Evolutionary conservation across 1,284 basidiomycete species (phyloP), one percentile per base, ranked within the genome.

Genomic region (Ceratobasidium sp.): DNA sequence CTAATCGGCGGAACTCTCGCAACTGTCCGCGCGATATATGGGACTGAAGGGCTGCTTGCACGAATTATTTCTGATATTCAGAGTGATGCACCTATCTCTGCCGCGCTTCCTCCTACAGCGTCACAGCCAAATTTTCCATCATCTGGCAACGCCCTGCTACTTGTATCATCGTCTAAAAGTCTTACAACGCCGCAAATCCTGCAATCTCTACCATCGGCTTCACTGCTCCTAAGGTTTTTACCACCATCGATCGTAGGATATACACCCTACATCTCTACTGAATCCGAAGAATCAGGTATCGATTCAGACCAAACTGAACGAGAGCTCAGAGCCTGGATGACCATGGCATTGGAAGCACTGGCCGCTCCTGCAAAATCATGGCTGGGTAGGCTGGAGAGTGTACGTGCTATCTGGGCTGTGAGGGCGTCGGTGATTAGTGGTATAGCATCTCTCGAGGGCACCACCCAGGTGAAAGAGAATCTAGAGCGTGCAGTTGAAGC

Each of bases 181-280:
- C 80, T 92, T 39, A 89, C 86, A 12, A 92, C 90, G 1, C 86
- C 87, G 58, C 79, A 82, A 0, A 79, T 93, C 26, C 82, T 93
- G 28, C 81, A 83, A 18, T 84, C 84, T 14, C 83, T 93, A 21
- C 91, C 91, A 0, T 92, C 92, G 1, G 89, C 90, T 0, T 85
- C 88, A 12, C 89, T 91, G 73, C 86, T 92, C 76, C 83, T 87
- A 26, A 75, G 75, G 9, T 82, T 90, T 50, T 84, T 93, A 0
- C 91, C 91, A 0, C 78, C 82, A 2, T 85, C 83, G 72, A 84
- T 93, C 74, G 84, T 84, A 73, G 84, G 85, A 10, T 93, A 92
- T 78, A 89, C 86, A 76, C 92, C 92, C 23, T 92, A 91, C 77
- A 84, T 93, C 72, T 90, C 92, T 76, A 79, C 87, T 10, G 80